Conservation (phyloP, 495 filamentous ascomycete genomes). For the Penicillium macrosclerotiorum region DNA sequence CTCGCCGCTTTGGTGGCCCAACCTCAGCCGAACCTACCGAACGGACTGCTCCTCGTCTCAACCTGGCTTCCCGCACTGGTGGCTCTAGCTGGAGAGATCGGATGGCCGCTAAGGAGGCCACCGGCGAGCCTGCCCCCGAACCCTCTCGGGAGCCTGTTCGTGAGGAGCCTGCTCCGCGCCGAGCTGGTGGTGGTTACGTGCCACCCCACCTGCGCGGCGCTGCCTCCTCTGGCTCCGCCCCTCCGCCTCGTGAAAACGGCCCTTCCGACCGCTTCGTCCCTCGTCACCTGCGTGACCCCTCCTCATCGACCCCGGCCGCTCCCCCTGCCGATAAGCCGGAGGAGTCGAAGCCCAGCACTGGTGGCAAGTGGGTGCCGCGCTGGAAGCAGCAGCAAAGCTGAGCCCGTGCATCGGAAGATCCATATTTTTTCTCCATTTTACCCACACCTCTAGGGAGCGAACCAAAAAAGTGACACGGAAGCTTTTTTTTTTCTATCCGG, state of each 20-base stretch:
- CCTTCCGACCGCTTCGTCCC: conserved; percentile 40
- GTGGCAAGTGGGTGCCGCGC: conserved; percentile 43
- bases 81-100: conserved; percentile 82
- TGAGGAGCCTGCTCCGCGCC: conserved; percentile 33
- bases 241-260: conserved; percentile 29
- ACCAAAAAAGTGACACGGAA: conserved; percentile 32
- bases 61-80: conserved; percentile 54
- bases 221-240: conserved; percentile 29
- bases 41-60: conserved; percentile 63
- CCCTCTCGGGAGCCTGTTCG: conserved; percentile 24
- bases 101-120: conserved; percentile 61
- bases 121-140: conserved; percentile 29
- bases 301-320: conserved; percentile 25
- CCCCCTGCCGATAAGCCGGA: conserved; percentile 27
- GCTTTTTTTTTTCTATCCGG: conserved; percentile 25
- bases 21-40: conserved; percentile 51
- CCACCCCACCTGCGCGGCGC: conserved; percentile 48
- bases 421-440: conserved; percentile 19
- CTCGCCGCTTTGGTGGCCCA: conserved; percentile 38
- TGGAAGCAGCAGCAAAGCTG: conserved; percentile 45
- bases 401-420: conserved; percentile 17
- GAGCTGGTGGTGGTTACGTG: conserved; percentile 49
- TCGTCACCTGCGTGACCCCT: conserved; percentile 36
- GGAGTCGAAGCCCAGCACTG: conserved; percentile 29
- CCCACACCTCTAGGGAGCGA: conserved; percentile 19